Evolutionary conservation across 768 basidiomycete genomes (phyloP), one percentile per base, ranked within the genome.

Genomic region (Mycena metata): DNA sequence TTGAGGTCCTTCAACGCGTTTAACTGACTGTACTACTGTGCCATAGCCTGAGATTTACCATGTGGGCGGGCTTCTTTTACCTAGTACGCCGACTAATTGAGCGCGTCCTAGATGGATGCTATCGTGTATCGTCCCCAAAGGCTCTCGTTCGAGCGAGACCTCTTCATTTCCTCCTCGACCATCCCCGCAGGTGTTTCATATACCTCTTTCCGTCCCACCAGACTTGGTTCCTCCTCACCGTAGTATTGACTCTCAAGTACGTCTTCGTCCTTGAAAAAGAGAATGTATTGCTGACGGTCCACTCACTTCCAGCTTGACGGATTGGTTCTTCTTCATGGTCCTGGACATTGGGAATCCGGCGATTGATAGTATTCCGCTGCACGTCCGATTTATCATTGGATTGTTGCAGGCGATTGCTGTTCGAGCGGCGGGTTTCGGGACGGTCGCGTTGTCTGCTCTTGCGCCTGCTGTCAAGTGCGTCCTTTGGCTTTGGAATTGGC

Each of bases 121-220:
- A 42, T 84, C 88, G 13, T 93, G 92, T 76, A 49, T 88, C 7
- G 85, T 91, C 23, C 88, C 90, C 7, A 73, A 73, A 2, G 74
- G 78, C 0, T 95, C 94, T 16, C 87, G 89, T 0, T 74, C 89
- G 0, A 81, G 89, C 52, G 95, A 96, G 79, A 95, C 95, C 0
- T n/a, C 82, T 98, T 1, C 91, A 90, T 62, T 99, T 99, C 77
- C 87, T 99, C 10, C 86, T 99, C 11, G 96, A 98, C 74, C 97
- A 98, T 76, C 97, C 97, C 15, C 89, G 97, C 13, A 89, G 94
- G 69, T 97, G 96, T 78, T 96, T 93, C 75, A 88, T 95, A 13
- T 94, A 96, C 76, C 85, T 97, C 11, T 97, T 97, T 72, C 96
- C 96, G 0, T 90, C 95, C 0, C 94, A 96, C 74, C 96, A 98